Conservation (phyloP, 306 rosid genomes). For the Medicago truncatula region DNA sequence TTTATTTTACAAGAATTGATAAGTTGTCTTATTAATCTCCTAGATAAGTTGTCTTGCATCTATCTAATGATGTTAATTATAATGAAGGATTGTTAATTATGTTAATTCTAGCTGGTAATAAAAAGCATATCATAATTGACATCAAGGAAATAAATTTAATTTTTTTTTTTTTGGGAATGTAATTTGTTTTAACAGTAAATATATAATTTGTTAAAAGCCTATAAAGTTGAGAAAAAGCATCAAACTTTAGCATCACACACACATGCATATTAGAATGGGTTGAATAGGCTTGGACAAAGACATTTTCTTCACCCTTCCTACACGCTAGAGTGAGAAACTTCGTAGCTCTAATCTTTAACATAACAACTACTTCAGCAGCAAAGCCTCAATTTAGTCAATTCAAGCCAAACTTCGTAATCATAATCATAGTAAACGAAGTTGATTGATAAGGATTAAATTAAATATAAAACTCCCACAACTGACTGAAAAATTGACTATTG, state of each 20-base stretch:
- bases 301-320: conserved; percentile 39
- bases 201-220: background rate
- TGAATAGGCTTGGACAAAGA: conserved; percentile 37
- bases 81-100: too few species aligned
- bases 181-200: background rate
- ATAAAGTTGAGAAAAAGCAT: background rate
- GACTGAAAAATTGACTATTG: conserved; percentile 3
- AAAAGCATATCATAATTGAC: too few species aligned
- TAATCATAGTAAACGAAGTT: conserved; percentile 14
- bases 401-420: conserved; percentile 10
- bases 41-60: too few species aligned
- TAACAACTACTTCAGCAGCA: background rate
- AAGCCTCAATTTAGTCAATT: conserved; percentile 27
- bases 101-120: too few species aligned
- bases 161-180: too few species aligned
- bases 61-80: too few species aligned
- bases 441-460: conserved; percentile 24
- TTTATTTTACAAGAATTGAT: too few species aligned
- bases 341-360: conserved; percentile 23
- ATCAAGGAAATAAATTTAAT: too few species aligned
- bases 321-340: conserved; percentile 39
- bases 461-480: conserved; percentile 10
- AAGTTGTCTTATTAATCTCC: too few species aligned
- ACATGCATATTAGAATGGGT: background rate
- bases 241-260: conserved; percentile 5